Conservation (phyloP, 768 basidiomycete genomes). For the Gymnopilus junonius region DNA sequence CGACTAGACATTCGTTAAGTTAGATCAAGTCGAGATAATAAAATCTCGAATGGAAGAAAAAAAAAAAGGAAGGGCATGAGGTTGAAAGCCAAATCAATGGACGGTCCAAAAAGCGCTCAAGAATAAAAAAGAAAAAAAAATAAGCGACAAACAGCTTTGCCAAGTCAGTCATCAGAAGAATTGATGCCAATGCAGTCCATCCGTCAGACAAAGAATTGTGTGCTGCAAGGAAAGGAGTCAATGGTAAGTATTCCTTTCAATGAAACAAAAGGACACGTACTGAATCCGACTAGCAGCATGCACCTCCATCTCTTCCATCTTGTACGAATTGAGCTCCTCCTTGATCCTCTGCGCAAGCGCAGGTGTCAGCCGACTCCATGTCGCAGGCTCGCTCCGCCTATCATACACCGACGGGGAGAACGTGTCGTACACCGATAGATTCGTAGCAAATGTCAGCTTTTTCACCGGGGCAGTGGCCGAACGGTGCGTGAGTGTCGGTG, state of each 20-base stretch:
- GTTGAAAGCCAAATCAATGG: conserved; percentile 49
- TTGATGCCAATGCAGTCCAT: background rate
- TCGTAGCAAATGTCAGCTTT: conserved; percentile 86
- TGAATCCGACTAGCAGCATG: conserved; percentile 91
- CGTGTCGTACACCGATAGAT: conserved; percentile 79
- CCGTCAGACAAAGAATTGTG: conserved; percentile 84
- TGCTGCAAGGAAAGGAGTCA: conserved; percentile 46
- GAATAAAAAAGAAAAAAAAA: background rate
- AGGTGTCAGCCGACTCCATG: conserved; percentile 95
- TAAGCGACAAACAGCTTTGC: background rate
- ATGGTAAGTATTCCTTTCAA: background rate
- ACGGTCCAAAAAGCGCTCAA: conserved; percentile 3
- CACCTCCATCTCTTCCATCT: conserved; percentile 99
- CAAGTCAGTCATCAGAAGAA: background rate
- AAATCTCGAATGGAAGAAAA: conserved; percentile 59
- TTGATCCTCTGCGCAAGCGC: conserved; percentile 96
- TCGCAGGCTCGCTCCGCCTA: conserved; percentile 92
- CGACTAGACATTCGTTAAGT: conserved; percentile 83
- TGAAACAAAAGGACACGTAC: conserved; percentile 50
- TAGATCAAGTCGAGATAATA: conserved; percentile 91
- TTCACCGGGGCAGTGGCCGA: conserved; percentile 74
- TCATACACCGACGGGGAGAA: conserved; percentile 71
- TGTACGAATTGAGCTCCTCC: conserved; percentile 97
- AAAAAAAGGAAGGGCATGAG: conserved; percentile 54
- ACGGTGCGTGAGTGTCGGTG: conserved; percentile 68